These are phyloP conservation scores for Aquilaria sinensis DNA, from an alignment of 345 rosid species.

Conservation along the genomic window DNA sequence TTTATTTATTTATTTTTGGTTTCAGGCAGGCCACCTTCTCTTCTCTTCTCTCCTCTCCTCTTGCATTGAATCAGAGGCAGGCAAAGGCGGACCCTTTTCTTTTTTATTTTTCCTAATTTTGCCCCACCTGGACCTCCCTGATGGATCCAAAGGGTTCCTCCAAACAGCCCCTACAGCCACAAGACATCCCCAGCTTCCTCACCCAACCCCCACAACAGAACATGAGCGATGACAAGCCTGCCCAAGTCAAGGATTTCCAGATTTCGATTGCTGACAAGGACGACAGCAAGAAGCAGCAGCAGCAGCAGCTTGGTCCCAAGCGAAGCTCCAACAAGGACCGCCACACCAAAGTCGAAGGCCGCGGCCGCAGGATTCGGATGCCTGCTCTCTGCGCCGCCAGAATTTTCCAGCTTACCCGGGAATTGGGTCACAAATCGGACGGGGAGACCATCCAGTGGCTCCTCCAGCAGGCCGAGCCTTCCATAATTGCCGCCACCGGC, in stretches of 20 bases:
- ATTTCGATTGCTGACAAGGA: constrained; percentile 65
- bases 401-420: constrained; percentile 93
- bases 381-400: constrained; percentile 97
- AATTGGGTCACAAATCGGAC: constrained; percentile 96
- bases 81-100: constrained; percentile 10
- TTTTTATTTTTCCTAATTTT: constrained; percentile 12
- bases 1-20: no score
- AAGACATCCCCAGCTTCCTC: constrained; percentile 53
- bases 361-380: constrained; percentile 96
- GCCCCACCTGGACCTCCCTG: constrained; percentile 21
- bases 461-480: constrained; percentile 91
- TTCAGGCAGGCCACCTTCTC: constrained; percentile 11
- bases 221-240: constrained; percentile 36
- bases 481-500: constrained; percentile 88
- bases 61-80: constrained; percentile 32
- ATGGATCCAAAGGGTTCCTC: constrained; percentile 64
- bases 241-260: constrained; percentile 74
- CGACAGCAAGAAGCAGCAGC: constrained; percentile 41
- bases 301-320: constrained; percentile 62
- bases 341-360: constrained; percentile 92
- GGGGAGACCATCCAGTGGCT: constrained; percentile 98
- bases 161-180: constrained; percentile 33
- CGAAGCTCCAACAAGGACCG: constrained; percentile 93
- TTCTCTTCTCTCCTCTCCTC: constrained; percentile 26
- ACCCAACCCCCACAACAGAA: constrained; percentile 30